Evolutionary conservation across 768 basidiomycete genomes (phyloP).

Genomic region (Trametes gibbosa): DNA sequence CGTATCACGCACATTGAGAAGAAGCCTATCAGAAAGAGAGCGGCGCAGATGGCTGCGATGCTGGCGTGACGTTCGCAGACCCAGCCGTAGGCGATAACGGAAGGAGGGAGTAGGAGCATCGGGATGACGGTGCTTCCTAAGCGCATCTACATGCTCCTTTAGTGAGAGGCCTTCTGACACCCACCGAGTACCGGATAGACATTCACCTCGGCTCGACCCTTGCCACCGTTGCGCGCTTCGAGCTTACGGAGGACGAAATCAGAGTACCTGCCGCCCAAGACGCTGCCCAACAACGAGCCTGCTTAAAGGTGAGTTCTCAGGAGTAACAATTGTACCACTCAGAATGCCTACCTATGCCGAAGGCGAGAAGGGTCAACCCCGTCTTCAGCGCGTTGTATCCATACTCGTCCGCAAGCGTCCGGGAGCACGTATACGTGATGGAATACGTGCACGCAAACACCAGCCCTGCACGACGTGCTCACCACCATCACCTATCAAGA

Average conservation of each 20-base stretch:
- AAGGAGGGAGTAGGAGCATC: constrained; percentile 59
- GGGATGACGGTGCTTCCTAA: constrained; percentile 58
- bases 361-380: constrained; percentile 74
- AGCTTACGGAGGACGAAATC: constrained; percentile 45
- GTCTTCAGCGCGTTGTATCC: constrained; percentile 65
- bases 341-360: constrained; percentile 53
- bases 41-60: constrained; percentile 65
- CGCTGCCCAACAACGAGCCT: constrained; percentile 52
- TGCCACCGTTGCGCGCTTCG: constrained; percentile 44
- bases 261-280: constrained; percentile 58
- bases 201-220: constrained; percentile 63
- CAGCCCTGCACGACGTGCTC: constrained; percentile 52
- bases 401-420: constrained; percentile 64
- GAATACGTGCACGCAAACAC: constrained; percentile 70
- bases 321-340: no score
- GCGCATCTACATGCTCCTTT: constrained; percentile 53
- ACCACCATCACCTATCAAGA: no score
- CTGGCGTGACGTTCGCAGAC: constrained; percentile 58
- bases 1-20: constrained; percentile 57
- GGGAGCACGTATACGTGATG: constrained; percentile 70
- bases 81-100: constrained; percentile 75
- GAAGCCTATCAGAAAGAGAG: constrained; percentile 72
- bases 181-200: not conserved
- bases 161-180: not conserved
- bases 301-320: not conserved